A percentile compares a stretch with the other conserved stretches of the same genome.
These are phyloP conservation scores for Spinellus fusiger DNA, from an alignment of 192 early-diverging fungal genomes.

Conservation along the genomic window DNA sequence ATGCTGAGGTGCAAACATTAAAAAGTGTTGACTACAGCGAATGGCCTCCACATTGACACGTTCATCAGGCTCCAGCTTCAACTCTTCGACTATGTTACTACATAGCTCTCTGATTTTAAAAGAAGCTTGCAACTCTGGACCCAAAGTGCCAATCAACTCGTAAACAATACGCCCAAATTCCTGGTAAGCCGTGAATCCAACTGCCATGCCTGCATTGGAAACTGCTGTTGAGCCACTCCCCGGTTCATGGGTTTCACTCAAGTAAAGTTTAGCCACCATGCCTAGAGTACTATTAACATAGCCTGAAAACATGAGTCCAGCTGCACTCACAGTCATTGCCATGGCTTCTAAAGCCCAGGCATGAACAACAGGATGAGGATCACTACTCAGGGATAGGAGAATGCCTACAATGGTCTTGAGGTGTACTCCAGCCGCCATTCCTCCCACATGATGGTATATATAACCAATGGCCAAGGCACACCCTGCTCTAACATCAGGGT, in stretches of 20 bases:
- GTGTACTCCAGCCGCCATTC: slow-evolving; percentile 77
- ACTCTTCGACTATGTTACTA: slow-evolving; percentile 68
- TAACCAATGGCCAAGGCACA: slow-evolving; percentile 84
- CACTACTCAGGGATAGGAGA: slow-evolving; percentile 83
- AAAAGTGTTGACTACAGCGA: slow-evolving; percentile 80
- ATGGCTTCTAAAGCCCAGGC: slow-evolving; percentile 87
- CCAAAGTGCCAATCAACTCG: slow-evolving; percentile 82
- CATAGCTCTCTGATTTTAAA: slow-evolving; percentile 72
- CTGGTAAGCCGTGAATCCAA: slow-evolving; percentile 55
- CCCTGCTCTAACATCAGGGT: slow-evolving; percentile 93
- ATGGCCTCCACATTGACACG: slow-evolving; percentile 79
- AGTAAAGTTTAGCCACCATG: slow-evolving; percentile 80
- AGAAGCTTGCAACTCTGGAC: slow-evolving; percentile 83
- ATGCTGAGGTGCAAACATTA: slow-evolving; percentile 80
- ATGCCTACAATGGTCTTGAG: slow-evolving; percentile 86
- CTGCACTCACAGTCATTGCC: slow-evolving; percentile 77
- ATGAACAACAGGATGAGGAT: slow-evolving; percentile 91
- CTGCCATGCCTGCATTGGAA: slow-evolving; percentile 49
- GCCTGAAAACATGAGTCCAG: slow-evolving; percentile 87
- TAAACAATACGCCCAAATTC: slow-evolving; percentile 87
- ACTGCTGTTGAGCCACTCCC: slow-evolving; percentile 59
- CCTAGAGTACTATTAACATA: slow-evolving; percentile 85
- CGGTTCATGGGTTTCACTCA: slow-evolving; percentile 83
- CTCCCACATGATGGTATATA: slow-evolving; percentile 83
- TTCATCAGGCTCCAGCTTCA: slow-evolving; percentile 71